These are phyloP conservation scores for Leptographium wingfieldii DNA, from an alignment of 2,329 filamentous ascomycete genomes.

Conservation along the genomic window DNA sequence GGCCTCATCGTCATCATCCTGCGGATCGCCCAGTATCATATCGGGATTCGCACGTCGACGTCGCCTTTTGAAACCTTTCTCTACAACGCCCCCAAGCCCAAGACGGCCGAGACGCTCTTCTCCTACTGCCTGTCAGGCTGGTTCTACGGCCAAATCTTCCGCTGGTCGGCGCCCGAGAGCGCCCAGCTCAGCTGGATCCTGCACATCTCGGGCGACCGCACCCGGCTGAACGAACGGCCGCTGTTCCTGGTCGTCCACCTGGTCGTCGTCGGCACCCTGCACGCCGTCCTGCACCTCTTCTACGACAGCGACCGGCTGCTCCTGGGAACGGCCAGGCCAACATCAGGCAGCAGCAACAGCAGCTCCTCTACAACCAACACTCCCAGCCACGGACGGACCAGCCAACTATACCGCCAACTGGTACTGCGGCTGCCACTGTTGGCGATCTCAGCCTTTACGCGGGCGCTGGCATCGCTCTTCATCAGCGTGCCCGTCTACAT, in stretches of 20 bases:
- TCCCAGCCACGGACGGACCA: background rate
- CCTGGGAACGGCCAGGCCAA: constrained; percentile 25
- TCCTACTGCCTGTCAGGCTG: constrained; percentile 71
- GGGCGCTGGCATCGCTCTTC: constrained; percentile 26
- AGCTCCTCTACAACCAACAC: background rate
- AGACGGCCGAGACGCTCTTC: constrained; percentile 55
- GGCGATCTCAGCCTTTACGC: constrained; percentile 25
- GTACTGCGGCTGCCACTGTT: constrained; percentile 26
- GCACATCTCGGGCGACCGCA: constrained; percentile 56
- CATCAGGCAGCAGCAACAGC: background rate
- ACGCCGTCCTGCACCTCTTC: constrained; percentile 58
- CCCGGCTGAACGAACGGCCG: constrained; percentile 72
- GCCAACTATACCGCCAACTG: constrained; percentile 15
- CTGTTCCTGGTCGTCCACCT: constrained; percentile 68
- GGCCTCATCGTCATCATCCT: constrained; percentile 70
- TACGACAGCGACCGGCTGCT: constrained; percentile 59
- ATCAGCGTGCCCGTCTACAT: constrained; percentile 48
- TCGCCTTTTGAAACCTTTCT: constrained; percentile 54
- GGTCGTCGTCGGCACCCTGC: constrained; percentile 52
- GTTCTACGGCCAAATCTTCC: constrained; percentile 69
- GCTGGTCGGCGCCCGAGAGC: constrained; percentile 51
- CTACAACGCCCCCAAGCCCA: constrained; percentile 41
- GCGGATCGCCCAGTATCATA: constrained; percentile 72
- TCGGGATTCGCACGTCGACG: constrained; percentile 57
- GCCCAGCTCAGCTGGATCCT: constrained; percentile 63